These are phyloP conservation scores for Knufia petricola DNA, from an alignment of 2,329 filamentous ascomycete genomes.

Conservation along the genomic window DNA sequence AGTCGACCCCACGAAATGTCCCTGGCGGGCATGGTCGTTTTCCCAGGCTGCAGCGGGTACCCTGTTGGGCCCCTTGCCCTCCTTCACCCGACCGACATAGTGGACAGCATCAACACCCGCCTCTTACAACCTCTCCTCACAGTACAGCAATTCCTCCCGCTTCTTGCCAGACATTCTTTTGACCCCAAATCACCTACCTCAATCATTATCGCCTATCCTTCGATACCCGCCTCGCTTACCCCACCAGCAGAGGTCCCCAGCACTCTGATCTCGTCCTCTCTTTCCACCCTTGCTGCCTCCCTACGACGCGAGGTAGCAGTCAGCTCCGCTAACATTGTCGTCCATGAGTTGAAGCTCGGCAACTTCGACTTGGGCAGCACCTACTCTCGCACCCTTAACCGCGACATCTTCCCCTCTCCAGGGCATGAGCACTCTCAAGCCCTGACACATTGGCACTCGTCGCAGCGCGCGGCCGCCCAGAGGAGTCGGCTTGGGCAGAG, in stretches of 20 bases:
- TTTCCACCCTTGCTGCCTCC: constrained; percentile 77
- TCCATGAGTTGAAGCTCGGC: constrained; percentile 82
- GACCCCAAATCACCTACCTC: constrained; percentile 31
- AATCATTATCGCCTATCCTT: constrained; percentile 36
- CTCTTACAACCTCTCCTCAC: constrained; percentile 82
- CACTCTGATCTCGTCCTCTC: constrained; percentile 71
- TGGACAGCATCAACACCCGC: constrained; percentile 85
- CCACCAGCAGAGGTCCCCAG: constrained; percentile 56
- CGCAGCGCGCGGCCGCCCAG: constrained; percentile 26
- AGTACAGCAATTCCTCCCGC: constrained; percentile 78
- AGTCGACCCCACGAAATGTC: constrained; percentile 29
- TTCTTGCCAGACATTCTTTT: constrained; percentile 53
- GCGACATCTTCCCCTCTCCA: constrained; percentile 13
- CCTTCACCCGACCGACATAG: constrained; percentile 72
- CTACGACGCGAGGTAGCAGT: constrained; percentile 69
- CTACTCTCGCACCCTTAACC: constrained; percentile 9
- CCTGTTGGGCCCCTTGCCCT: constrained; percentile 77
- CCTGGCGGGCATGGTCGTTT: constrained; percentile 70
- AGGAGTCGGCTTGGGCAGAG: constrained; percentile 26
- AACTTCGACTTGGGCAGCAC: constrained; percentile 66
- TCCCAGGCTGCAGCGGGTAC: constrained; percentile 67
- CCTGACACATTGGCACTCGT: constrained; percentile 21
- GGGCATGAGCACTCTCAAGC: constrained; percentile 6
- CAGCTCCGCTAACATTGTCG: constrained; percentile 56
- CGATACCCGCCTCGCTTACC: constrained; percentile 36